Conservation (phyloP, 805 yeast species). For the Saturnispora halmiae region DNA sequence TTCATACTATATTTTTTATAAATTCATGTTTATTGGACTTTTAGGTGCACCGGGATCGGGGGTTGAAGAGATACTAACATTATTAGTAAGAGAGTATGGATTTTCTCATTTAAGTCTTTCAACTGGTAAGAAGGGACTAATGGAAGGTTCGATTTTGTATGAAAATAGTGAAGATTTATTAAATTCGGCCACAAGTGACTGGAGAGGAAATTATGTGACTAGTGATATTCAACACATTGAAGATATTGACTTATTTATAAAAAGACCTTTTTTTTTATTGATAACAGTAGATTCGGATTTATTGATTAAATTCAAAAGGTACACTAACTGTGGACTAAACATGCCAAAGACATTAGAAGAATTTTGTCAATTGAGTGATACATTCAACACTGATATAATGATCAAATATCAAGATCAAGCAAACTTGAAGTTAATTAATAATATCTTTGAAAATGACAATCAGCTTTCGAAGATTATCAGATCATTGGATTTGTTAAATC, state of each 20-base stretch:
- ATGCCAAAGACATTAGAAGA: slow-evolving; percentile 10
- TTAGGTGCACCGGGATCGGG: slow-evolving; percentile 68
- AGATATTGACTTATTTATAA: slow-evolving; percentile 39
- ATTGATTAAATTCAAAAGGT: slow-evolving; percentile 35
- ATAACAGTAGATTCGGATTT: slow-evolving; percentile 69
- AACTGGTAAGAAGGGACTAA: not conserved
- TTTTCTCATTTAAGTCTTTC: slow-evolving; percentile 3
- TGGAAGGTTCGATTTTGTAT: not conserved
- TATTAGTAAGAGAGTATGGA: not conserved
- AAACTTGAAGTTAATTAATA: slow-evolving; percentile 50
- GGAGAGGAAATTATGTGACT: slow-evolving; percentile 56
- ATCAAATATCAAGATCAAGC: slow-evolving; percentile 32
- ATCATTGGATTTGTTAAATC: slow-evolving; percentile 38
- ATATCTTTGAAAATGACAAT: slow-evolving; percentile 27
- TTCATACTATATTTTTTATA: not conserved
- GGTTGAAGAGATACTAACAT: slow-evolving; percentile 38
- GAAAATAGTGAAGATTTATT: slow-evolving; percentile 36
- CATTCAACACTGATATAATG: slow-evolving; percentile 22
- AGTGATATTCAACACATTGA: slow-evolving; percentile 36
- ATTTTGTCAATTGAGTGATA: slow-evolving; percentile 12
- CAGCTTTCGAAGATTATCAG: slow-evolving; percentile 32
- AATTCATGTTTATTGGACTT: slow-evolving; percentile 58
- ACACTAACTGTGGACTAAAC: slow-evolving; percentile 5
- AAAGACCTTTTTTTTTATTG: slow-evolving; percentile 80
- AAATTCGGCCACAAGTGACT: slow-evolving; percentile 54